A percentile compares a stretch with the other conserved stretches of the same genome.
Conservation (phyloP, 2,329 filamentous ascomycete species). For the Ramichloridium luteum region DNA sequence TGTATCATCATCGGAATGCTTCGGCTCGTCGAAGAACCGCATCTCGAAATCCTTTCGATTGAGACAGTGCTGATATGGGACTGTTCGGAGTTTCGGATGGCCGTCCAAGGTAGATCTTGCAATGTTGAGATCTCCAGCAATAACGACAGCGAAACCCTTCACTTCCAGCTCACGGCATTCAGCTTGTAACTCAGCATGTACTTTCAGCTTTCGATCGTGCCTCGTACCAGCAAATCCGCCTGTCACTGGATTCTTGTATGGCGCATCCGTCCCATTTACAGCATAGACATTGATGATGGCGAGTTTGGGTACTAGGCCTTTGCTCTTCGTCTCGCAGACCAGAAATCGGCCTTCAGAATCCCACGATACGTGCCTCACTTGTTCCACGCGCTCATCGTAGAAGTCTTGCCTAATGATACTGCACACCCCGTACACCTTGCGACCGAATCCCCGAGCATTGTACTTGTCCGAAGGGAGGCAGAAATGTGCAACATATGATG, state of each 20-base stretch:
- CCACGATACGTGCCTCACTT: slow-evolving; percentile 35
- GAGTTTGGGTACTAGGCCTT: slow-evolving; percentile 20
- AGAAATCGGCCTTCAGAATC: slow-evolving; percentile 41
- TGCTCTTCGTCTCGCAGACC: slow-evolving; percentile 30
- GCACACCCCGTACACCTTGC: slow-evolving; percentile 42
- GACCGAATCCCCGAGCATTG: slow-evolving; percentile 39
- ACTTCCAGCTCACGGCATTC: slow-evolving; percentile 33
- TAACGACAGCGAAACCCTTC: slow-evolving; percentile 32
- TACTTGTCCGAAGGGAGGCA: slow-evolving; percentile 37
- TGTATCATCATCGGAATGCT: slow-evolving; percentile 1
- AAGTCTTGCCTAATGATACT: slow-evolving; percentile 38
- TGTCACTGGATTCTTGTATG: slow-evolving; percentile 34
- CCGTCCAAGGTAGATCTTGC: slow-evolving; percentile 35
- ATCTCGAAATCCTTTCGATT: slow-evolving; percentile 41
- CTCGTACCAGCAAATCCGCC: slow-evolving; percentile 34
- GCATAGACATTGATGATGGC: slow-evolving; percentile 39
- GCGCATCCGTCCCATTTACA: slow-evolving; percentile 39
- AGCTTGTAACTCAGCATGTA: slow-evolving; percentile 35
- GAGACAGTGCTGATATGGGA: slow-evolving; percentile 35
- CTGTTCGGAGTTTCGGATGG: slow-evolving; percentile 35
- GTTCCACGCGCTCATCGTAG: slow-evolving; percentile 14
- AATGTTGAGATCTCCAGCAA: slow-evolving; percentile 44
- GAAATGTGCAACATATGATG: slow-evolving; percentile 33
- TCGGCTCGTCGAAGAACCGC: slow-evolving; percentile 31
- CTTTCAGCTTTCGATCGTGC: slow-evolving; percentile 39